A percentile compares a stretch with the other conserved stretches of the same genome.
phyloP scores from a whole-genome alignment of 768 basidiomycete genomes.

The Collybia nuda region DNA sequence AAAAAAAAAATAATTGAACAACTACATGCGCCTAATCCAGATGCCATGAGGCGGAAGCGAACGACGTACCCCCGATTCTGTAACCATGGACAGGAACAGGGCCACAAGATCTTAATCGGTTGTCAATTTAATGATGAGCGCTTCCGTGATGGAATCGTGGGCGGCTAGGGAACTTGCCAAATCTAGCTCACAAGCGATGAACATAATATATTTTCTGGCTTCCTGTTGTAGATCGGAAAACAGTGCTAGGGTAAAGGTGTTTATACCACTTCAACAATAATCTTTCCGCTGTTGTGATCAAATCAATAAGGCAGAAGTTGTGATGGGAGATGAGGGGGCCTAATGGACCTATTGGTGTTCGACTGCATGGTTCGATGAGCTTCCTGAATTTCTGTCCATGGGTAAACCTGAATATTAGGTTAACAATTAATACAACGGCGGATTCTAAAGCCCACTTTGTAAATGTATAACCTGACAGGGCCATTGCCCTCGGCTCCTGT shows the following conservation, averaged over 20 bases:
- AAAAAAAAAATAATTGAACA: no score
- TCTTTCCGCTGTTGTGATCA: conserved; percentile 40
- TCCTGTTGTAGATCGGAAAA: neutral
- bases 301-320: conserved; percentile 3
- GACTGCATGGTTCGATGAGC: conserved; percentile 86
- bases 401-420: conserved; percentile 56
- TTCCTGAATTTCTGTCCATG: conserved; percentile 75
- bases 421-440: neutral
- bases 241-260: neutral
- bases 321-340: neutral
- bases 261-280: conserved; percentile 40
- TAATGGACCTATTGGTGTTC: conserved; percentile 49
- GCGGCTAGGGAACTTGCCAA: no score
- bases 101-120: no score
- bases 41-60: no score
- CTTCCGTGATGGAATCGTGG: neutral
- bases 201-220: neutral
- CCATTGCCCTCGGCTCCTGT: conserved; percentile 57
- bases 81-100: no score
- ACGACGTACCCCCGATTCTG: no score
- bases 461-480: conserved; percentile 70
- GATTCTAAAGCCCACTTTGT: conserved; percentile 53
- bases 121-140: no score
- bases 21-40: no score
- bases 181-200: neutral